These are phyloP conservation scores for Taiozyma sp. DNA, from an alignment of 1,139 yeast species.

Conservation along the genomic window DNA sequence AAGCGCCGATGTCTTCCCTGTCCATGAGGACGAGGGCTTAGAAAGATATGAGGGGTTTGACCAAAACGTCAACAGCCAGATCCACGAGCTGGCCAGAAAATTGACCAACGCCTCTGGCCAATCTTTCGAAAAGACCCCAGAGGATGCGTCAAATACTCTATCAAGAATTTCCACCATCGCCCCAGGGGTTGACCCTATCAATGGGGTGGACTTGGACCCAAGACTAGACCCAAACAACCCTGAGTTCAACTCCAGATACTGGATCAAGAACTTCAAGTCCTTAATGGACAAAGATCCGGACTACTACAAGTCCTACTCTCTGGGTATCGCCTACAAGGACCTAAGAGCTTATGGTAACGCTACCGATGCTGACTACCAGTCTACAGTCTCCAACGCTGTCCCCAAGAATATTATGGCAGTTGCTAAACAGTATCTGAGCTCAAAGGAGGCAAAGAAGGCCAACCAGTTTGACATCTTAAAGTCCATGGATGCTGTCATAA, in stretches of 20 bases:
- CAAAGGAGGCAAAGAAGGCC: conserved; percentile 24
- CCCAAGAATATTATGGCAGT: conserved; percentile 18
- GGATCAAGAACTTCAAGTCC: conserved; percentile 70
- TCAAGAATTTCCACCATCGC: conserved; percentile 22
- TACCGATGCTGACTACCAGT: conserved; percentile 74
- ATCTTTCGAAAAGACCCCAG: too few species aligned
- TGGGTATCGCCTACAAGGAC: conserved; percentile 68
- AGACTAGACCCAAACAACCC: conserved; percentile 51
- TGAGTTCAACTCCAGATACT: conserved; percentile 55
- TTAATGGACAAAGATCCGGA: conserved; percentile 56
- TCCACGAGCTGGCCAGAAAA: conserved; percentile 48
- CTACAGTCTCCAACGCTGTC: conserved; percentile 56
- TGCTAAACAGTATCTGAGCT: conserved; percentile 19
- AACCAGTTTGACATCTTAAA: conserved; percentile 48
- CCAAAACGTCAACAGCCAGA: conserved; percentile 25
- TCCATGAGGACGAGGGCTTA: not conserved
- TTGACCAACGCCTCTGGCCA: conserved; percentile 24
- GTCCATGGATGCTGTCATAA: conserved; percentile 62
- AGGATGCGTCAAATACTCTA: not conserved
- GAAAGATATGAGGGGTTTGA: conserved; percentile 35
- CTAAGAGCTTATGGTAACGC: conserved; percentile 74
- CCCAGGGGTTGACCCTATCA: conserved; percentile 23
- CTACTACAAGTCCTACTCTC: conserved; percentile 54
- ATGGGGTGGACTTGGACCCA: conserved; percentile 39
- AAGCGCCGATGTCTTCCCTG: not conserved